A percentile compares a stretch with the other conserved stretches of the same genome.
phyloP scores from a whole-genome alignment of 345 rosid species.

The Alliaria petiolata region DNA sequence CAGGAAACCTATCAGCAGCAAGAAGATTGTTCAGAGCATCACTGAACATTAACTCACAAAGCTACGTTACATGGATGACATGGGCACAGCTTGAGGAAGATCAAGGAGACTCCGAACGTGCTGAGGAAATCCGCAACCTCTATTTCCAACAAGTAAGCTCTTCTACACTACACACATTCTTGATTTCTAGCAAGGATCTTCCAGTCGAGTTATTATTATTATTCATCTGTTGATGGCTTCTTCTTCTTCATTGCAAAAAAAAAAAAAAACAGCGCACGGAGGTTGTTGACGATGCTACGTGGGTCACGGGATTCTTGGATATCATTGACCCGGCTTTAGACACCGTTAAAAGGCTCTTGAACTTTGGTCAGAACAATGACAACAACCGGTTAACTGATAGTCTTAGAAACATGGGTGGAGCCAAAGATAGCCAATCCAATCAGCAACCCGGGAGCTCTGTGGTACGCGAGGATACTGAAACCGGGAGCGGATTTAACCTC shows the following conservation, averaged over 20 bases:
- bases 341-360: constrained; percentile 76
- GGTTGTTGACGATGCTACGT: constrained; percentile 89
- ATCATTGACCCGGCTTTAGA: constrained; percentile 91
- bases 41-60: constrained; percentile 76
- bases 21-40: constrained; percentile 89
- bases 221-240: neutral
- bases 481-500: constrained; percentile 47
- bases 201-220: neutral
- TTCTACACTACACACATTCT: neutral
- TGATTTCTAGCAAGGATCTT: neutral
- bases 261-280: constrained; percentile 80
- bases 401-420: constrained; percentile 21
- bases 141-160: constrained; percentile 84
- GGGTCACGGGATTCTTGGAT: constrained; percentile 83
- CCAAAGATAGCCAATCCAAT: constrained; percentile 26
- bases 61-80: constrained; percentile 97
- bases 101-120: constrained; percentile 85
- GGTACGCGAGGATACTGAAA: constrained; percentile 35
- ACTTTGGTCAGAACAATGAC: constrained; percentile 51
- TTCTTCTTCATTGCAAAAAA: constrained; percentile 14
- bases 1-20: constrained; percentile 80
- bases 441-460: constrained; percentile 10
- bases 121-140: constrained; percentile 90
- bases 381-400: constrained; percentile 32
- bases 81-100: constrained; percentile 97